Percentiles rank a stretch among this genome's conserved stretches.
Evolutionary conservation across 495 filamentous ascomycete species (phyloP).

Genomic region (Talaromyces liani): DNA sequence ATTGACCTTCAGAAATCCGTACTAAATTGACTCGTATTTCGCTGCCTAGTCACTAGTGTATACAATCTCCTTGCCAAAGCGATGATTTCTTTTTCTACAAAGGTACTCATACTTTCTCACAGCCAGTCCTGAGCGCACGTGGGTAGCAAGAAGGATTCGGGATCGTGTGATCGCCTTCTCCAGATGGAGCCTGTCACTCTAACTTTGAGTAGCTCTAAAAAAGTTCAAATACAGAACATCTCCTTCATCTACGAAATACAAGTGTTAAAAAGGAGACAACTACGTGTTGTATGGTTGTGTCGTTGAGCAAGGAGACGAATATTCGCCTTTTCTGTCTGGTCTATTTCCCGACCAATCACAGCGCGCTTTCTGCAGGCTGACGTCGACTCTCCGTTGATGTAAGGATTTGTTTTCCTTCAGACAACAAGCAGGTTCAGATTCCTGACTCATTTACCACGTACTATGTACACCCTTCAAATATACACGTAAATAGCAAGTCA

Average conservation of each 20-base stretch:
- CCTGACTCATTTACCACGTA: neutral
- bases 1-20: neutral
- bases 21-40: neutral
- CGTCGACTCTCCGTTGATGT: neutral
- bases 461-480: neutral
- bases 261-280: too few relatives aligned
- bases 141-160: neutral
- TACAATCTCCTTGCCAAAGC: neutral
- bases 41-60: neutral
- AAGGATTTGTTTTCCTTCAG: neutral
- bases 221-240: too few relatives aligned
- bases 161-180: neutral
- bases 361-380: neutral
- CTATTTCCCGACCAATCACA: constrained; percentile 2
- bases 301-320: neutral
- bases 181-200: constrained; percentile 7
- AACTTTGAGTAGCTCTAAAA: neutral
- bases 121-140: neutral
- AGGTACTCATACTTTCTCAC: neutral
- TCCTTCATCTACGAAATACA: too few relatives aligned
- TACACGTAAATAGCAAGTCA: neutral
- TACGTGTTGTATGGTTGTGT: neutral
- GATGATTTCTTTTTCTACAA: neutral
- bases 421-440: neutral
- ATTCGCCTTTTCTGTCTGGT: neutral